Evolutionary conservation across 352 stramenopile species (phyloP).

Genomic region (Pythium phragmiticola): DNA sequence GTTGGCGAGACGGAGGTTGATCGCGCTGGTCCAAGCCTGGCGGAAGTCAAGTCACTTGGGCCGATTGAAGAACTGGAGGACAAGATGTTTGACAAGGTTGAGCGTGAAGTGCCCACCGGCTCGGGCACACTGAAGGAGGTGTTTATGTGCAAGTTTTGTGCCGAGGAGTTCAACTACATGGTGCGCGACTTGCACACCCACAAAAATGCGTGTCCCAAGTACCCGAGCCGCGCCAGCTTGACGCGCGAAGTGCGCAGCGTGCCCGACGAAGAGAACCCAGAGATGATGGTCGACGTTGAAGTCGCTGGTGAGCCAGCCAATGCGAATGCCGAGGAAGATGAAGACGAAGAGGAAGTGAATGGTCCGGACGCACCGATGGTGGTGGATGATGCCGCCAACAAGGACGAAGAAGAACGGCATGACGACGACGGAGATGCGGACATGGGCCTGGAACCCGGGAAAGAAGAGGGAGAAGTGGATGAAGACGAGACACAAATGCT

Average conservation of each 20-base stretch:
- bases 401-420: slow-evolving; percentile 3
- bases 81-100: slow-evolving; percentile 19
- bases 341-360: slow-evolving; percentile 5
- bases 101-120: background rate
- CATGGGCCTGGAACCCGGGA: background rate
- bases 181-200: slow-evolving; percentile 23
- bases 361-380: slow-evolving; percentile 1
- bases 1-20: slow-evolving; percentile 3
- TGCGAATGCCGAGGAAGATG: background rate
- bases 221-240: background rate
- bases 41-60: slow-evolving; percentile 15
- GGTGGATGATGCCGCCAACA: background rate
- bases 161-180: slow-evolving; percentile 20
- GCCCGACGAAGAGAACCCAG: slow-evolving; percentile 8
- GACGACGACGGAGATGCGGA: background rate
- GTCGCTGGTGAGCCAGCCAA: background rate
- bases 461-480: slow-evolving; percentile 5
- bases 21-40: background rate
- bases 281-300: slow-evolving; percentile 9
- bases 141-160: slow-evolving; percentile 25
- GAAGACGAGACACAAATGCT: slow-evolving; percentile 22
- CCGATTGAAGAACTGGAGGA: slow-evolving; percentile 26
- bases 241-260: slow-evolving; percentile 2
- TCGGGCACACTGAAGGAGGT: slow-evolving; percentile 16
- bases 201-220: slow-evolving; percentile 19